phyloP scores from a whole-genome alignment of 2,329 filamentous ascomycete genomes.

The Claviceps sp. region DNA sequence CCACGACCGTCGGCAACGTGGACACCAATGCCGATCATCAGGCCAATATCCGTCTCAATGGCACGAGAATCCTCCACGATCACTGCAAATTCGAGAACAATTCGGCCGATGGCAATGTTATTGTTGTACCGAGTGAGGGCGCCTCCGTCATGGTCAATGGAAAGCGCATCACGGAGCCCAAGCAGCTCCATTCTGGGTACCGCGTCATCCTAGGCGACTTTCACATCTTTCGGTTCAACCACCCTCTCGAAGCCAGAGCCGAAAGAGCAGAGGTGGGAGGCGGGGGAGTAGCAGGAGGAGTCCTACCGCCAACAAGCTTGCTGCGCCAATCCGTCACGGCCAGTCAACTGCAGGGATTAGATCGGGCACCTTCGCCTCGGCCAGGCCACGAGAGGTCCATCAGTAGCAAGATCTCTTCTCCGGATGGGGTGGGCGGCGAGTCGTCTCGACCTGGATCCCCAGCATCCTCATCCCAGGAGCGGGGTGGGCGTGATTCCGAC shows the following conservation, averaged over 20 bases:
- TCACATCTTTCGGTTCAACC: conserved; percentile 97
- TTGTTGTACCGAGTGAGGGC: conserved; percentile 75
- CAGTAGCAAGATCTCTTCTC: conserved; percentile 58
- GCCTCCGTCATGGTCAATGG: conserved; percentile 98
- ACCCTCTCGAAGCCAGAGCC: conserved; percentile 87
- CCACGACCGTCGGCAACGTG: conserved; percentile 86
- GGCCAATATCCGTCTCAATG: conserved; percentile 86
- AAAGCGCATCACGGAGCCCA: conserved; percentile 73
- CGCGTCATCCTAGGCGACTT: conserved; percentile 95
- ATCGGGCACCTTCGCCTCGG: conserved; percentile 35
- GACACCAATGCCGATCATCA: conserved; percentile 63
- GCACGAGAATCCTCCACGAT: conserved; percentile 79
- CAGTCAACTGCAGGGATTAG: conserved; percentile 46
- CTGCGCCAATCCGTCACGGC: conserved; percentile 69
- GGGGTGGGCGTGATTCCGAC: conserved; percentile 67
- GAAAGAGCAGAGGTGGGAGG: conserved; percentile 73
- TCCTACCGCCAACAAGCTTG: conserved; percentile 36
- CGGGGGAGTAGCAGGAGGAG: no score
- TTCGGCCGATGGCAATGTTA: conserved; percentile 71
- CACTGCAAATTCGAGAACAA: conserved; percentile 89
- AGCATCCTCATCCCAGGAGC: conserved; percentile 49
- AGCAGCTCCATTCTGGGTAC: conserved; percentile 78
- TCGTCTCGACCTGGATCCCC: conserved; percentile 73
- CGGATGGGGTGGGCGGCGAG: conserved; percentile 52
- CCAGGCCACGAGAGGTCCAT: conserved; percentile 60